Conservation (phyloP, 768 basidiomycete species). For the Exsudoporus frostii region DNA sequence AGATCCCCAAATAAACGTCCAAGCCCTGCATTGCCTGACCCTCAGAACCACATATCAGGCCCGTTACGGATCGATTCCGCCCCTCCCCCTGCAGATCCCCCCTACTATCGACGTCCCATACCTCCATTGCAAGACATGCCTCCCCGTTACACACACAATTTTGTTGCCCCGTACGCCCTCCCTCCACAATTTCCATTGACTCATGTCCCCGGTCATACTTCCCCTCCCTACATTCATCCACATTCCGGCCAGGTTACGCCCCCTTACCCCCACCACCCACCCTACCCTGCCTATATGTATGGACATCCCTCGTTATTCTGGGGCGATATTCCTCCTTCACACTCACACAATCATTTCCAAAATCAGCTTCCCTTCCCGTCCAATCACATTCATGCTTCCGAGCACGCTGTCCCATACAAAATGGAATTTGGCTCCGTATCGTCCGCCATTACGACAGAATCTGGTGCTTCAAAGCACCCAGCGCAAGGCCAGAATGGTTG, state of each 20-base stretch:
- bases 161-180: slow-evolving; percentile 16
- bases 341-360: slow-evolving; percentile 17
- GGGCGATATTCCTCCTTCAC: slow-evolving; percentile 25
- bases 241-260: slow-evolving; percentile 32
- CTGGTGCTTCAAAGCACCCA: slow-evolving; percentile 1
- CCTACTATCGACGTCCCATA: slow-evolving; percentile 16
- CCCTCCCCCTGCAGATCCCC: slow-evolving; percentile 8
- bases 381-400: slow-evolving; percentile 10
- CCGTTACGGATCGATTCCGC: slow-evolving; percentile 13
- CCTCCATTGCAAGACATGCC: slow-evolving; percentile 26
- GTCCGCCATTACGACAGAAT: slow-evolving; percentile 14
- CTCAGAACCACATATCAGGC: slow-evolving; percentile 8
- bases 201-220: slow-evolving; percentile 24
- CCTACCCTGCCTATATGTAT: slow-evolving; percentile 34
- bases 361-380: slow-evolving; percentile 12
- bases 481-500: slow-evolving; percentile 5
- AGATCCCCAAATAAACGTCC: slow-evolving; percentile 15
- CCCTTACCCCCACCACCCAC: slow-evolving; percentile 34
- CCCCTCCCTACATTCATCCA: slow-evolving; percentile 23
- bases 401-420: slow-evolving; percentile 9
- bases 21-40: slow-evolving; percentile 21
- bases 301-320: slow-evolving; percentile 40
- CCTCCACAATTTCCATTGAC: slow-evolving; percentile 11
- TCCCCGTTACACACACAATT: slow-evolving; percentile 12
- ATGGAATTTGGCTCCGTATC: slow-evolving; percentile 17